Conservation (phyloP, 345 rosid genomes). For the Heritiera fomes region DNA sequence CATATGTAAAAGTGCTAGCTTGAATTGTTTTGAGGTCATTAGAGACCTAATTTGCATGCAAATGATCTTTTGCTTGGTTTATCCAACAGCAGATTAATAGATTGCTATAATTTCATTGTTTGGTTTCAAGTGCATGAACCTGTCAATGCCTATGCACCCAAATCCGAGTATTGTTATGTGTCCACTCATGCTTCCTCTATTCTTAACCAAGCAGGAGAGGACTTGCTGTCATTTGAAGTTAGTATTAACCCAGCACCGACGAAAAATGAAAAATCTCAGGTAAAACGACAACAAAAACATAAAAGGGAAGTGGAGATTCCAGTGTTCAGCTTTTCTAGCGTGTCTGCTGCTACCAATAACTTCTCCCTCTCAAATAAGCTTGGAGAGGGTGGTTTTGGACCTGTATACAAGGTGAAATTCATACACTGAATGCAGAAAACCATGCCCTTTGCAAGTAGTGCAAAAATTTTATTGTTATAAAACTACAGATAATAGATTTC, state of each 20-base stretch:
- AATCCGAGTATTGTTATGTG: not conserved
- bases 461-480: not conserved
- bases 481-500: not conserved
- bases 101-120: not conserved
- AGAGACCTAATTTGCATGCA: no score
- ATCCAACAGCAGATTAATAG: not conserved
- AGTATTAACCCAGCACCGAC: not conserved
- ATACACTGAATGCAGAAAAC: not conserved
- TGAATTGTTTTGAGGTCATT: not conserved
- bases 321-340: constrained; percentile 21
- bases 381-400: constrained; percentile 25
- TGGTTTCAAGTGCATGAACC: not conserved
- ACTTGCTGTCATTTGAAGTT: constrained; percentile 15
- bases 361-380: constrained; percentile 17
- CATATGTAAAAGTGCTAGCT: not conserved
- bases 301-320: constrained; percentile 16
- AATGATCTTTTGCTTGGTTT: not conserved
- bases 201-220: constrained; percentile 8
- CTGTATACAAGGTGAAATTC: constrained; percentile 17
- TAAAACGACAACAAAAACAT: not conserved
- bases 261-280: not conserved
- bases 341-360: not conserved
- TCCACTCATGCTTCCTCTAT: not conserved
- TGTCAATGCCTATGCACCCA: not conserved
- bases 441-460: not conserved